Base-by-base conservation (phyloP, 495 filamentous ascomycete genomes). In the Neurospora sp. region DNA sequence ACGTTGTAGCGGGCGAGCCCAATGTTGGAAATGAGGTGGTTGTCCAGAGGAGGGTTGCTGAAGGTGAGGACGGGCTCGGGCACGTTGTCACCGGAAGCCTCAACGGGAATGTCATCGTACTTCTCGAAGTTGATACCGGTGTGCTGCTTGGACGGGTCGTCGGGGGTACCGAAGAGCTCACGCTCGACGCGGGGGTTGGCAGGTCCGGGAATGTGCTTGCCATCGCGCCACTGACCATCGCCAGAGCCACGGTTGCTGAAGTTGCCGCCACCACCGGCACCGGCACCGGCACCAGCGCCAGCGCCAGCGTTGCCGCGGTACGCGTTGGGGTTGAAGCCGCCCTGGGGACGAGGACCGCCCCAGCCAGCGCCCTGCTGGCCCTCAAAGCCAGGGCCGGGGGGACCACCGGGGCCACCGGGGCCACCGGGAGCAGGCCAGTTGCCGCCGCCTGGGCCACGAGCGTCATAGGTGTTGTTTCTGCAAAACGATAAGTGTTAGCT, bases 71-170 rank as follows among this genome's bases (percentile, higher is more conserved):
- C 91, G 48, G 96, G 93, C 77, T 98, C 96, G 59, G 96, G 96
- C 65, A 97, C 93, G 80, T 96, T 90, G 65, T 93, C 91, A 61
- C 96, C 96, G 73, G 96, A 97, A 53, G 96, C 95, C 80, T 97
- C 96, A 72, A 99, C 96, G 41, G 96, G 96, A 77, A 99, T 99
- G 80, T 99, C 96, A 78, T 99, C 96, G 83, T 99, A 99, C 85
- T 99, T 99, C 84, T 97, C 90, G 79, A 99, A 99, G 87, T 99
- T 99, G 90, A 99, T 98, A 79, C 96, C 96, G 22, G 93, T 97
- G 77, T 93, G 92, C 81, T 97, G 92, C 85, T 97, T 98, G 74
- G 92, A 89, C 71, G 94, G 94, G 78, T 98, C 96, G 81, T 98
- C 96, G 74, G 93, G 88, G 59, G 91, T 89, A 78, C 96, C 96